Base-by-base conservation (phyloP, 2,329 filamentous ascomycete species). In the Chrysosporium keratinophilum region DNA sequence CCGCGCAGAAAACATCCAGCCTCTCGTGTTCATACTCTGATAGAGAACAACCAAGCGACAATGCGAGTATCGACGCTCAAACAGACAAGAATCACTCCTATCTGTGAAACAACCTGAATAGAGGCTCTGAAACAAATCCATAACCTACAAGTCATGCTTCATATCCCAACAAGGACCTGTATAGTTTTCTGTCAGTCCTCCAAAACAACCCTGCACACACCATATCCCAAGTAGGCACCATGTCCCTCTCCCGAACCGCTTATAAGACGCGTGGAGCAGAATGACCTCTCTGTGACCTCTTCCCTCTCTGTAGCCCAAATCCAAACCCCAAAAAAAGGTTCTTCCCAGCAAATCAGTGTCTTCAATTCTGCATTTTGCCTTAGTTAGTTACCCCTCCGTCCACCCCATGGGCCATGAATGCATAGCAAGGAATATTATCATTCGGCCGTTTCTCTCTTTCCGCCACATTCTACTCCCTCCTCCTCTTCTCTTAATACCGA, bases 401-500 rank as follows among this genome's bases (percentile, higher is more conserved):
- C 28, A 28, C 39, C 35, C 46, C 34, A 49, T 49, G 34, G 46
- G 19, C 46, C 34, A 49, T 49, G 34, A 33, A 49, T 49, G 23
- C 23, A 28, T 28, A 28, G 23, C 23, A 28, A 40, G 17, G 34
- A 17, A 31, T 5, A n/a, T 6, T 14, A 47, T 40, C 28, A 39
- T 49, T 39, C 10, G 14, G 5, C 31, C 28, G 9, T 17, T 6
- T 20, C 31, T 37, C 35, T 43, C 35, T 20, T 35, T 43, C 49
- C 49, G 39, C 39, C 49, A 51, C 49, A 34, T n/a, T 43, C 35
- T 6, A 14, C 12, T n/a, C 17, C 28, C 28, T 52, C 54, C 52
- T 52, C 55, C 54, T 46, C 55, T 33, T 40, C 49, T 23, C 52
- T 52, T 51, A 37, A 31, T 52, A 51, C 51, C 17, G 37, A 33